These are phyloP conservation scores for Saccharomyces eubayanus DNA, from an alignment of 805 yeast species.

Conservation along the genomic window DNA sequence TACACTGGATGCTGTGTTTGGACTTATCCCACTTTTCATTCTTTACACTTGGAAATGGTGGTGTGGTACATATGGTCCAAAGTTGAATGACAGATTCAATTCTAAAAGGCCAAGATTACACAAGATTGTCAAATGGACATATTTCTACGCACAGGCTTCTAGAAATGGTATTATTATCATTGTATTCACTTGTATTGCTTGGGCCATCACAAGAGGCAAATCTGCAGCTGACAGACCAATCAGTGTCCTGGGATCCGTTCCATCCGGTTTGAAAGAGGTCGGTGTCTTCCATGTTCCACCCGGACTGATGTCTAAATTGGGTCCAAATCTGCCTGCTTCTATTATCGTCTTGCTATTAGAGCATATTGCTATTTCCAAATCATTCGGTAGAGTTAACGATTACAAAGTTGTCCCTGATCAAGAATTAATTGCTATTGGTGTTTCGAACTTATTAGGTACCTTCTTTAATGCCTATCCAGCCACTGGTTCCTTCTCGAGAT, in stretches of 20 bases:
- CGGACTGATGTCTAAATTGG: constrained; percentile 52
- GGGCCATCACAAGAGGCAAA: constrained; percentile 57
- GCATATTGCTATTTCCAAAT: constrained; percentile 88
- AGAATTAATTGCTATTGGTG: constrained; percentile 89
- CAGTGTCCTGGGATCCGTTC: constrained; percentile 65
- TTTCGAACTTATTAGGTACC: constrained; percentile 81
- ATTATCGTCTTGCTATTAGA: constrained; percentile 75
- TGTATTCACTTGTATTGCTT: constrained; percentile 74
- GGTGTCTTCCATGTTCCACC: constrained; percentile 62
- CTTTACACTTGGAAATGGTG: constrained; percentile 63
- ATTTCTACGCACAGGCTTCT: constrained; percentile 66
- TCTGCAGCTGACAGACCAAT: constrained; percentile 35
- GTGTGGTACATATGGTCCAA: constrained; percentile 48
- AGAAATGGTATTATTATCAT: constrained; percentile 78
- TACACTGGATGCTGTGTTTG: constrained; percentile 81
- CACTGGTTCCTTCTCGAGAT: constrained; percentile 91
- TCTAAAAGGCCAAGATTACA: constrained; percentile 12
- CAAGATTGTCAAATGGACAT: constrained; percentile 30
- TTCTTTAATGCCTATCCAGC: constrained; percentile 92
- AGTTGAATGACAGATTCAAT: constrained; percentile 47
- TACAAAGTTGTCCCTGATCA: constrained; percentile 89
- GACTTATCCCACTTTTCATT: constrained; percentile 64
- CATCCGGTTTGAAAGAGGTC: constrained; percentile 70
- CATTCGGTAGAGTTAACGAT: constrained; percentile 87
- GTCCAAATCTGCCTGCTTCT: constrained; percentile 78